Evolutionary conservation across 2,329 filamentous ascomycete species (phyloP), one percentile per base, ranked within the genome.

Genomic region (Colletotrichum phormii): DNA sequence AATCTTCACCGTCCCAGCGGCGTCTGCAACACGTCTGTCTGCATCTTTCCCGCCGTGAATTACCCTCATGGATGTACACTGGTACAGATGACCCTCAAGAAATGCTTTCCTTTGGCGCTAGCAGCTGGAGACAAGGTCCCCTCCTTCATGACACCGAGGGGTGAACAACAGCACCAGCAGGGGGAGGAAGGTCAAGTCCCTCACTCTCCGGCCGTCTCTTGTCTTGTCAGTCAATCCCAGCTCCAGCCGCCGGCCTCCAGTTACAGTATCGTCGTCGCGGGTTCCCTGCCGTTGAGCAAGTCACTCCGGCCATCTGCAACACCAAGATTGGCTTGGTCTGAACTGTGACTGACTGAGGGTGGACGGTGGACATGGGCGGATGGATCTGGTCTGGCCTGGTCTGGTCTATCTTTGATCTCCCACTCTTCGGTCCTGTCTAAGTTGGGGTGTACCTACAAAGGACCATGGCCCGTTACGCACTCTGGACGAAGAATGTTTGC

Each of bases 41-140:
- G 61, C 53, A 42, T 58, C 60, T 66, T 53, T 9, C 26, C 26
- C 26, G 37, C 33, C 22, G 55, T 37, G 54, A 35, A 49, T 49
- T 49, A 18, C 42, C 22, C 3, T 9, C 26, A 29, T 29, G 54
- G 51, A 72, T 37, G 65, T 72, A 64, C 60, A 59, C 35, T 2
- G 66, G 35, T 64, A 72, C 70, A 42, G 22, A 37, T 0, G 37
- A 24, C 46, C 58, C 69, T 63, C 55, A 31, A 29, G 31, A 35
- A 33, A 46, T 60, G 46, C 54, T 24, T 64, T 72, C 33, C 62
- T 58, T 65, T 65, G 31, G 60, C 66, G 66, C 70, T 70, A 72
- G 70, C 54, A 70, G 66, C 70, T 72, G 60, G 46, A 70, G 70
- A 72, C 70, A 72, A 72, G 66, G 70, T 64, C 65, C 70, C 69